A percentile compares a stretch with the other conserved stretches of the same genome.
These are phyloP conservation scores for Akanthomyces lecanii DNA, from an alignment of 2,329 filamentous ascomycete species.

Conservation along the genomic window DNA sequence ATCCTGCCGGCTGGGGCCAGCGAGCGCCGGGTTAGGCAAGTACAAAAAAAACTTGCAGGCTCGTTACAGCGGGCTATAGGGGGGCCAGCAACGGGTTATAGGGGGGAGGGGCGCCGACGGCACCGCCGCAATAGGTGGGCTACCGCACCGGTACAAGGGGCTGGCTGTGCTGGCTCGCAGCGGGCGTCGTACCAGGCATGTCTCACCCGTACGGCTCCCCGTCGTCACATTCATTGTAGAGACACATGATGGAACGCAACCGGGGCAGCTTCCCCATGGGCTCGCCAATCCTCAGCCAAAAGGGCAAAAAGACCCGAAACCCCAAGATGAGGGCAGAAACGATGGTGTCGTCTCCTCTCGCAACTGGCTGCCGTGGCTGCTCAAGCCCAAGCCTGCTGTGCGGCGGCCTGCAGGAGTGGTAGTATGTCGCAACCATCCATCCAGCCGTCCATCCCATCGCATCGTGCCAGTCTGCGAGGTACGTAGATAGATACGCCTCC, in stretches of 20 bases:
- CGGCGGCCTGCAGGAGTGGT: background rate
- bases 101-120: background rate
- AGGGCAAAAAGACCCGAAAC: conserved; percentile 16
- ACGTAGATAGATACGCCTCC: background rate
- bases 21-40: background rate
- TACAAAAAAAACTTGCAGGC: background rate
- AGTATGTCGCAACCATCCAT: conserved; percentile 1
- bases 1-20: too few relatives aligned
- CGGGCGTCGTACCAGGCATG: conserved; percentile 4
- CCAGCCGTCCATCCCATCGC: background rate
- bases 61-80: background rate
- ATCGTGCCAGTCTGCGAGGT: background rate
- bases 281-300: conserved; percentile 15
- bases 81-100: background rate
- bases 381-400: background rate
- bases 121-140: background rate
- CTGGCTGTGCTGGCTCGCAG: background rate
- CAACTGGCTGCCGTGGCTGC: background rate
- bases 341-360: background rate
- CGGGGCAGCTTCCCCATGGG: conserved; percentile 14
- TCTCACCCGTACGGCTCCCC: background rate
- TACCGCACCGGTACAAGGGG: background rate
- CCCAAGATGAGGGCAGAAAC: conserved; percentile 3
- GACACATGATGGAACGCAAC: conserved; percentile 10
- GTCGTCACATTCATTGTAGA: background rate